Conservation (phyloP, 2,329 filamentous ascomycete species). For the Exserohilum turcica region DNA sequence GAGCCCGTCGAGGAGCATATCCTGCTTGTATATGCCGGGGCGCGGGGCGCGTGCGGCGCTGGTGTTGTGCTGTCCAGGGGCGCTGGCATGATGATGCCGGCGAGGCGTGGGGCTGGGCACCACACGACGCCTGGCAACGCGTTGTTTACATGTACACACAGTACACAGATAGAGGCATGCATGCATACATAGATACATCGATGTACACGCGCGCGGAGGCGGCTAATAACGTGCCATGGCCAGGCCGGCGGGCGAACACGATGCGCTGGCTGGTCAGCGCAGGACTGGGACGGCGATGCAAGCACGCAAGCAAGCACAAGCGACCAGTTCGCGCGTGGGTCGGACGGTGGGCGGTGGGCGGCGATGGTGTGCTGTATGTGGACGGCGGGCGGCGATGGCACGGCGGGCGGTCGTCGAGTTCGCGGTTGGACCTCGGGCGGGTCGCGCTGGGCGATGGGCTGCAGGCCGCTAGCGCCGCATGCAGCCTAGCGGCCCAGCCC, state of each 20-base stretch:
- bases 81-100: slow-evolving; percentile 3
- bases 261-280: slow-evolving; percentile 9
- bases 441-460: slow-evolving; percentile 24
- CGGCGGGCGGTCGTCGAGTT: background rate
- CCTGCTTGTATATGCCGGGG: too few relatives aligned
- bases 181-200: too few relatives aligned
- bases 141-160: slow-evolving; percentile 3
- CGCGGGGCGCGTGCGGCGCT: background rate
- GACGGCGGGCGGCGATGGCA: too few relatives aligned
- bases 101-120: background rate
- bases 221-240: too few relatives aligned
- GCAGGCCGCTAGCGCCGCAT: slow-evolving; percentile 10
- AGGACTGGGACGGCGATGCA: too few relatives aligned
- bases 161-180: too few relatives aligned
- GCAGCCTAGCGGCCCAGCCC: slow-evolving; percentile 22
- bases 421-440: slow-evolving; percentile 25
- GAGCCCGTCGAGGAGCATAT: too few relatives aligned
- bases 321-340: slow-evolving; percentile 13
- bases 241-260: background rate
- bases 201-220: too few relatives aligned
- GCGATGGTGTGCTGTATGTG: too few relatives aligned
- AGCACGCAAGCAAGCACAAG: too few relatives aligned
- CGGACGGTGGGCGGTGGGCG: too few relatives aligned
- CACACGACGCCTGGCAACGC: background rate
- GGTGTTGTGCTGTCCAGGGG: slow-evolving; percentile 11